phyloP scores from a whole-genome alignment of 2,329 filamentous ascomycete genomes.

The Lecanicillium sp. region DNA sequence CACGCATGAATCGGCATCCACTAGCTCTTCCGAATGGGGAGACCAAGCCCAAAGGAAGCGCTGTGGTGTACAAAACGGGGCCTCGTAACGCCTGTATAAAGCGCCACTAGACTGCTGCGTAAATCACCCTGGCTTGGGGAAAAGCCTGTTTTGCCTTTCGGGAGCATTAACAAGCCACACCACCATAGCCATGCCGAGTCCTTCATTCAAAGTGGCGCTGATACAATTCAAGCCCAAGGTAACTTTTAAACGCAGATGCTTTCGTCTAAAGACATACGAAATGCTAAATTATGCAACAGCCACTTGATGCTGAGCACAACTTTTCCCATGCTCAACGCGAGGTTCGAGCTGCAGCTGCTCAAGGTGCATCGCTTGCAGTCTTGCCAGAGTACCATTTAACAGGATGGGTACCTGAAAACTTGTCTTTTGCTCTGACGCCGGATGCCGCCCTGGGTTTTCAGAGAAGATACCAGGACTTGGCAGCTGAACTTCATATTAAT shows the following conservation, averaged over 20 bases:
- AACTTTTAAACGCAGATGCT: background rate
- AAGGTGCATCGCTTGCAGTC: constrained; percentile 7
- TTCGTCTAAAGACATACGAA: background rate
- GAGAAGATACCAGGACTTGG: constrained; percentile 40
- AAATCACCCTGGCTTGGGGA: too few relatives aligned
- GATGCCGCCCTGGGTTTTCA: constrained; percentile 24
- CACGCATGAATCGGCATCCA: too few relatives aligned
- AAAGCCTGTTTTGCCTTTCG: too few relatives aligned
- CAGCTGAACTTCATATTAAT: constrained; percentile 43
- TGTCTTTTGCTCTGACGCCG: too few relatives aligned
- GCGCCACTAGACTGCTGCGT: too few relatives aligned
- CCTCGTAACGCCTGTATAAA: too few relatives aligned
- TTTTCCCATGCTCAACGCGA: constrained; percentile 5
- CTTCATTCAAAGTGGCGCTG: constrained; percentile 8
- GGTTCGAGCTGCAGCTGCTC: constrained; percentile 5
- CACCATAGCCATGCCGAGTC: too few relatives aligned
- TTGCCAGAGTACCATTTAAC: constrained; percentile 10
- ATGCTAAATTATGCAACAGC: background rate
- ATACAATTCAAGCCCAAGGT: constrained; percentile 7
- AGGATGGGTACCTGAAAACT: constrained; percentile 5
- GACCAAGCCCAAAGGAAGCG: too few relatives aligned
- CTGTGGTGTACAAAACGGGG: too few relatives aligned
- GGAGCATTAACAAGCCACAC: too few relatives aligned
- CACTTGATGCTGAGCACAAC: constrained; percentile 1
- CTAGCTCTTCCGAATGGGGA: too few relatives aligned